A percentile compares a stretch with the other conserved stretches of the same genome.
phyloP scores from a whole-genome alignment of 805 yeast species.

The Pichia cephalocereana region DNA sequence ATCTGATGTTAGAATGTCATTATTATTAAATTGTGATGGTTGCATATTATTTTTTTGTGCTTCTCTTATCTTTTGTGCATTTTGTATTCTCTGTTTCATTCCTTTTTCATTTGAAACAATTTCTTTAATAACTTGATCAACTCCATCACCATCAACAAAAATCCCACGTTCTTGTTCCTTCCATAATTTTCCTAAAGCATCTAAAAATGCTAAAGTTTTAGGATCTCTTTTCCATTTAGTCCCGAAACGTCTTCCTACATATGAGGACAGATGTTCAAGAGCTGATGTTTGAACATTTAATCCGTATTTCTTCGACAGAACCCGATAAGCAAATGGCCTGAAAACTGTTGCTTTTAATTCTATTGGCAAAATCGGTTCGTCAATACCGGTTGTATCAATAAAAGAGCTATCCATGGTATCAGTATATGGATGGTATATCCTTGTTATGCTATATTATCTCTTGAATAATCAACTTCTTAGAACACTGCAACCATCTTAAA shows the following conservation, averaged over 20 bases:
- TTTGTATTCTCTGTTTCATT: background rate
- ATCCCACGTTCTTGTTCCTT: constrained; percentile 82
- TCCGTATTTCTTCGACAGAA: constrained; percentile 87
- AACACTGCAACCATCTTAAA: no score
- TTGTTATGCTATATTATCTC: no score
- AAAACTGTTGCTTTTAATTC: constrained; percentile 71
- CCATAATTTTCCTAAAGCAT: constrained; percentile 76
- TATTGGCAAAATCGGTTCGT: constrained; percentile 52
- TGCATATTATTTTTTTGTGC: background rate
- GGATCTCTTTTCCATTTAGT: constrained; percentile 69
- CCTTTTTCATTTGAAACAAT: constrained; percentile 11
- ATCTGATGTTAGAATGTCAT: background rate
- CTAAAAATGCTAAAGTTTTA: constrained; percentile 54
- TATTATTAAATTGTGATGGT: background rate
- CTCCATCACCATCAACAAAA: constrained; percentile 70
- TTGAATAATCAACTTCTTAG: no score
- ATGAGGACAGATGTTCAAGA: constrained; percentile 59
- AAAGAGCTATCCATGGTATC: constrained; percentile 1
- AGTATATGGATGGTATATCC: background rate
- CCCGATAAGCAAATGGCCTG: constrained; percentile 85
- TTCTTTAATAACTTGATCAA: constrained; percentile 57
- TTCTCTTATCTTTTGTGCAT: background rate
- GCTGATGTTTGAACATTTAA: constrained; percentile 85
- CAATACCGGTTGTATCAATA: constrained; percentile 11
- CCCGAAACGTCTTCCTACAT: constrained; percentile 71